phyloP scores from a whole-genome alignment of 352 stramenopile genomes.

The Globisporangium okanoganense region DNA sequence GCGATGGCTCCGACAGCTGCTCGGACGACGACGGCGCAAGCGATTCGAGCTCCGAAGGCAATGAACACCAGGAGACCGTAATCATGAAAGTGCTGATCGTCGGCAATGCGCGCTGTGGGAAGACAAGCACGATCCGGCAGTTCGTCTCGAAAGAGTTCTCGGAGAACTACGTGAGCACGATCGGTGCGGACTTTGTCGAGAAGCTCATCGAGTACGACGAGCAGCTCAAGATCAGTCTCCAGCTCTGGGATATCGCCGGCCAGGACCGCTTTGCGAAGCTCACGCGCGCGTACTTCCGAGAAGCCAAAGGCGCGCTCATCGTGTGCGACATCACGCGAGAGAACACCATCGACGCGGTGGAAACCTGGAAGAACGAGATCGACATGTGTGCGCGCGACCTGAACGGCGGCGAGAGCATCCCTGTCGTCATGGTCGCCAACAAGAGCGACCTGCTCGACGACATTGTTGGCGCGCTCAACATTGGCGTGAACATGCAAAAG shows the following conservation, averaged over 20 bases:
- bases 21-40: slow-evolving; percentile 7
- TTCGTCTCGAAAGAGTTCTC: slow-evolving; percentile 70
- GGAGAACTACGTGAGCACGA: slow-evolving; percentile 84
- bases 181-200: slow-evolving; percentile 85
- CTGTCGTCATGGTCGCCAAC: slow-evolving; percentile 82
- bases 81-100: slow-evolving; percentile 88
- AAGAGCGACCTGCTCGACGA: slow-evolving; percentile 82
- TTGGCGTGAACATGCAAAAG: slow-evolving; percentile 85
- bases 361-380: slow-evolving; percentile 82
- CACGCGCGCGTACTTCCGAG: slow-evolving; percentile 80
- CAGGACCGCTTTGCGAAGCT: slow-evolving; percentile 89
- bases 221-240: slow-evolving; percentile 53
- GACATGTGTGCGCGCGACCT: slow-evolving; percentile 54
- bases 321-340: slow-evolving; percentile 86
- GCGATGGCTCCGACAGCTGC: slow-evolving; percentile 6
- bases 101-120: slow-evolving; percentile 85
- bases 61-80: slow-evolving; percentile 27
- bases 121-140: slow-evolving; percentile 81
- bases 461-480: slow-evolving; percentile 56
- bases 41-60: slow-evolving; percentile 13
- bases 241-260: slow-evolving; percentile 88
- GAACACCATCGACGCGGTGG: slow-evolving; percentile 82
- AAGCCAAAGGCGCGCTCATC: slow-evolving; percentile 78
- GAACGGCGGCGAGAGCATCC: slow-evolving; percentile 41
- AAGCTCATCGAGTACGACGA: slow-evolving; percentile 69